Conservation (phyloP, 208 protist genomes). For the Leishmania amazonensis region DNA sequence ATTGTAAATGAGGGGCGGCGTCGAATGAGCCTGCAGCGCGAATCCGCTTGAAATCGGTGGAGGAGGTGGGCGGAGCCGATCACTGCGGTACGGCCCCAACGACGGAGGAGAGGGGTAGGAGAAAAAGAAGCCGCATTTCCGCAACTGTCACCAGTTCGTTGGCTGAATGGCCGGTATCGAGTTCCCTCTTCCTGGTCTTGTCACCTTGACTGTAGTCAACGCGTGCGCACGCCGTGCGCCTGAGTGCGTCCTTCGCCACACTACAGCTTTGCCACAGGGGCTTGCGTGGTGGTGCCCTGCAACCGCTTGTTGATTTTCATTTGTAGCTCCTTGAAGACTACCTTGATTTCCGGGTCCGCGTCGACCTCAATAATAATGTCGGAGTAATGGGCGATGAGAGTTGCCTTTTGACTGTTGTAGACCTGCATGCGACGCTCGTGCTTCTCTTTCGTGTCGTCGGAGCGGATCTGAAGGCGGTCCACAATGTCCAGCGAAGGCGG, state of each 20-base stretch:
- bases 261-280: conserved; percentile 19
- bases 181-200: background rate
- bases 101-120: background rate
- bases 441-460: conserved; percentile 83
- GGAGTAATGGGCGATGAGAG: conserved; percentile 57
- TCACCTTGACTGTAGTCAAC: background rate
- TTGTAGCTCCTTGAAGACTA: conserved; percentile 45
- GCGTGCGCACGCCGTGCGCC: background rate
- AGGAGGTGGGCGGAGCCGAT: background rate
- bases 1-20: background rate
- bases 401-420: conserved; percentile 63
- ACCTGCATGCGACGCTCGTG: conserved; percentile 72
- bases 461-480: conserved; percentile 75
- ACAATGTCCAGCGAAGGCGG: conserved; percentile 71
- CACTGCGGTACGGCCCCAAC: background rate
- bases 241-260: background rate
- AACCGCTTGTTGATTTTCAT: conserved; percentile 36
- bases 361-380: conserved; percentile 63
- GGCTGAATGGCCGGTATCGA: background rate
- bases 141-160: background rate
- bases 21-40: background rate
- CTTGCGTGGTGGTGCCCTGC: background rate
- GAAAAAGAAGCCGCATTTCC: background rate
- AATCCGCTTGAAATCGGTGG: background rate
- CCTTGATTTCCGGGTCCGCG: conserved; percentile 47